Percentiles rank a stretch among this genome's conserved stretches.
Evolutionary conservation across 179 eudicot species (phyloP).

Genomic region (Spinacia oleracea): DNA sequence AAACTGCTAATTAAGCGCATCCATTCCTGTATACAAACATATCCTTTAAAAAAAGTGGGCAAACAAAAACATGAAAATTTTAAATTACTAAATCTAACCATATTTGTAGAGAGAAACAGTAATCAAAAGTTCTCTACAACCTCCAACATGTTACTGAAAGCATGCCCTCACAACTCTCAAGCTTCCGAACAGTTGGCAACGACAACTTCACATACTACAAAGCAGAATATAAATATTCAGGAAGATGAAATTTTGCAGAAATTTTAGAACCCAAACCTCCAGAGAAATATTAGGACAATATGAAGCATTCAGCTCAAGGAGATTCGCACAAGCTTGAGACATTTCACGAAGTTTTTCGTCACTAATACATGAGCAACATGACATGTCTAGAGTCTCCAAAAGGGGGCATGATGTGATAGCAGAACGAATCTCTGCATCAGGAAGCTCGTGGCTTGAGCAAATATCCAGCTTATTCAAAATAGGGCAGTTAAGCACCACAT

Average conservation of each 20-base stretch:
- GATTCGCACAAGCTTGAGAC: constrained; percentile 57
- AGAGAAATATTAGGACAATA: constrained; percentile 92
- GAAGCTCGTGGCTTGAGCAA: constrained; percentile 95
- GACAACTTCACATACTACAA: constrained; percentile 69
- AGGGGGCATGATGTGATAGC: constrained; percentile 86
- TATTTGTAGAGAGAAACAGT: neutral
- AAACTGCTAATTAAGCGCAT: too few relatives aligned
- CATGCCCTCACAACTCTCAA: constrained; percentile 94
- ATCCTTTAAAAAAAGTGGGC: too few relatives aligned
- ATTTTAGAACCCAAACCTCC: constrained; percentile 53
- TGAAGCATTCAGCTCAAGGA: constrained; percentile 83
- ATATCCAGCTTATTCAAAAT: constrained; percentile 79
- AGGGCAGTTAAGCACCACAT: constrained; percentile 88
- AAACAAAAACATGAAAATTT: constrained; percentile 27
- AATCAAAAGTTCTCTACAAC: constrained; percentile 36
- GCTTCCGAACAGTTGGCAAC: constrained; percentile 83
- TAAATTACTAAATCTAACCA: neutral
- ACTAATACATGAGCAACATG: constrained; percentile 89
- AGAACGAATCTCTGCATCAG: constrained; percentile 92
- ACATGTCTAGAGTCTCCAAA: constrained; percentile 84
- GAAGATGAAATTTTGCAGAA: neutral
- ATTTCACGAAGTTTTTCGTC: constrained; percentile 95
- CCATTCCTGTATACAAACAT: too few relatives aligned
- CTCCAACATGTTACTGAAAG: constrained; percentile 77
- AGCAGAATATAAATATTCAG: neutral